A percentile compares a stretch with the other conserved stretches of the same genome.
Conservation (phyloP, 2,329 filamentous ascomycete species). For the Malbranchea zuffiana region DNA sequence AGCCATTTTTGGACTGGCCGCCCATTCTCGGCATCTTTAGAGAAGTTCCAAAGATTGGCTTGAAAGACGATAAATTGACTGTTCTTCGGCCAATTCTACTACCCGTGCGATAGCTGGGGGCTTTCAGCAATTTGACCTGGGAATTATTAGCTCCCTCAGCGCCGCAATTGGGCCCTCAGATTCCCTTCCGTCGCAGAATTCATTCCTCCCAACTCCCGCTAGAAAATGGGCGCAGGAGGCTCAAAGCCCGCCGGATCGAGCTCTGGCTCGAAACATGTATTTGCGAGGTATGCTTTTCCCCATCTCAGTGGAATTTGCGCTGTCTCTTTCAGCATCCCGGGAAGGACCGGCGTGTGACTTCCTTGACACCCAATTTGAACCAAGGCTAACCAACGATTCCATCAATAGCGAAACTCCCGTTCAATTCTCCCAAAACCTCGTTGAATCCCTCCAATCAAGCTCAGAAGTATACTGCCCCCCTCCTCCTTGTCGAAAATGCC, state of each 20-base stretch:
- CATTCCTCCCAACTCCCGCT: too few species aligned
- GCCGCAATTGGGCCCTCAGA: too few species aligned
- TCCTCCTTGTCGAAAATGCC: slow-evolving; percentile 5
- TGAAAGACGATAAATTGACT: too few species aligned
- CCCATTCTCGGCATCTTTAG: too few species aligned
- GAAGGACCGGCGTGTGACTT: neutral
- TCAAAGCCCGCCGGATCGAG: slow-evolving; percentile 48
- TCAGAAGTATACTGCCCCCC: slow-evolving; percentile 54
- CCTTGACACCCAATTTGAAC: slow-evolving; percentile 1
- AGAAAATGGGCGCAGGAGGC: slow-evolving; percentile 55
- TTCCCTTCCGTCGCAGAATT: too few species aligned
- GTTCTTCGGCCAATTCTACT: too few species aligned
- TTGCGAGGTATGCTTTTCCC: slow-evolving; percentile 44
- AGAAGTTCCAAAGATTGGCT: too few species aligned
- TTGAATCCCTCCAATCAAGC: slow-evolving; percentile 72
- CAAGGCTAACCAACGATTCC: slow-evolving; percentile 21
- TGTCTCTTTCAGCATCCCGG: slow-evolving; percentile 3
- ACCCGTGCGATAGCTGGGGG: too few species aligned
- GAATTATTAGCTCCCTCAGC: too few species aligned
- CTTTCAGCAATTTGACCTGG: too few species aligned
- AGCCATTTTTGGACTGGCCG: too few species aligned
- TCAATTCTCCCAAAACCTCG: slow-evolving; percentile 67
- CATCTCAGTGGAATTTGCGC: neutral
- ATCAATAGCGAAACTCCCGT: slow-evolving; percentile 48
- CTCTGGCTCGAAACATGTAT: slow-evolving; percentile 46